A percentile compares a stretch with the other conserved stretches of the same genome.
Evolutionary conservation across 2,329 filamentous ascomycete genomes (phyloP).

Genomic region (Exophiala aquamarina): DNA sequence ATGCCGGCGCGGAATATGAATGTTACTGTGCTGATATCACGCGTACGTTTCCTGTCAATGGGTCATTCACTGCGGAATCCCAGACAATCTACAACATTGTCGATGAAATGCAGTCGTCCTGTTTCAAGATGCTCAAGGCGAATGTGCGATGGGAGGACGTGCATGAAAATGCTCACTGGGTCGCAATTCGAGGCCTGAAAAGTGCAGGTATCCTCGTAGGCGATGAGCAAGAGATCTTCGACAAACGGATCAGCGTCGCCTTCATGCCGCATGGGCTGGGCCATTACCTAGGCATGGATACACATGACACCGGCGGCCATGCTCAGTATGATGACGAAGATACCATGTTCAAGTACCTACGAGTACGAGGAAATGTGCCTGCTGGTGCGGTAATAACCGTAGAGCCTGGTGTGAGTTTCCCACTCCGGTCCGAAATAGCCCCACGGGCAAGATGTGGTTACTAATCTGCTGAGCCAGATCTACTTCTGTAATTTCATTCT

Average conservation of each 20-base stretch:
- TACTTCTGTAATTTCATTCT: slow-evolving; percentile 94
- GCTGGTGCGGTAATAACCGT: slow-evolving; percentile 86
- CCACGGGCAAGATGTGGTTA: slow-evolving; percentile 28
- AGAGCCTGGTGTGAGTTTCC: slow-evolving; percentile 68
- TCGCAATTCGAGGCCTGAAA: slow-evolving; percentile 71
- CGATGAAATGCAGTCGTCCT: slow-evolving; percentile 74
- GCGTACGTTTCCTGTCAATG: slow-evolving; percentile 76
- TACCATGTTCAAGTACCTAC: slow-evolving; percentile 80
- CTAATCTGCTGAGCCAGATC: slow-evolving; percentile 40
- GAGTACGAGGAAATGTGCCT: slow-evolving; percentile 73
- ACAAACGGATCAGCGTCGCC: slow-evolving; percentile 76
- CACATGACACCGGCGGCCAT: slow-evolving; percentile 81
- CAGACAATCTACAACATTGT: slow-evolving; percentile 75
- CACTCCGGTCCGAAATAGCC: not conserved
- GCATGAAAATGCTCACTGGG: slow-evolving; percentile 69
- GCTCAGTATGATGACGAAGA: slow-evolving; percentile 77
- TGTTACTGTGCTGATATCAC: slow-evolving; percentile 91
- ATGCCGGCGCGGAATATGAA: slow-evolving; percentile 82
- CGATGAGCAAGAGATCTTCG: slow-evolving; percentile 70
- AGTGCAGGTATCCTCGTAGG: slow-evolving; percentile 70
- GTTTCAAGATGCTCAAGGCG: slow-evolving; percentile 67
- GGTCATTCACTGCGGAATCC: slow-evolving; percentile 68
- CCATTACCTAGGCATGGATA: slow-evolving; percentile 90
- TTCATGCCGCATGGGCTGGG: slow-evolving; percentile 92
- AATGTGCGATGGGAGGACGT: slow-evolving; percentile 71